Base-by-base conservation (phyloP, 768 basidiomycete genomes). In the Clavulina sp. region DNA sequence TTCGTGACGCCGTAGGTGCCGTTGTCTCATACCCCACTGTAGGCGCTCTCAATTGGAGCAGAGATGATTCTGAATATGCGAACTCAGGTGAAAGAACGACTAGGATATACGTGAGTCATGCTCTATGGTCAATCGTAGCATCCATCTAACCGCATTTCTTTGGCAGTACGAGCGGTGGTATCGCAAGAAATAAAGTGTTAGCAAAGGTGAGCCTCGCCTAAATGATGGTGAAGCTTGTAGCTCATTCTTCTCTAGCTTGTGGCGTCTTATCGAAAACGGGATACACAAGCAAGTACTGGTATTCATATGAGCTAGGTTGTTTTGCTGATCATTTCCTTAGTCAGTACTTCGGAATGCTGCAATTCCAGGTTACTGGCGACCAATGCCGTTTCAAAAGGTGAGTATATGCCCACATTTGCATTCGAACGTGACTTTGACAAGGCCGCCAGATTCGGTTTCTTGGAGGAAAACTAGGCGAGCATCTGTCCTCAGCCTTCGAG, bases 51-150 rank as follows among this genome's bases (percentile, higher is more conserved):
- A 3, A 78, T 96, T 44, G 92, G 80, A 2, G 88, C 89, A 2
- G 86, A 86, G 60, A 61, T 92, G 28, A 91, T 95, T 80, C 65
- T 68, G n/a, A 77, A 73, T 52, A 74, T 84, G 41, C 70, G 91
- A 56, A 68, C 69, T 49, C 76, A 80, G 49, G 77, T 97, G 5
- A 70, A 71, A 49, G 65, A 68, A 24, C 72, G 75, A 58, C 71
- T 97, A 28, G 84, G 88, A 16, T 99, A 99, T 60, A 89, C 87
- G n/a, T 46, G 88, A 82, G 40, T 91, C 87, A 49, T 89, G 58
- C 57, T 81, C 67, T 21, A 32, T 21, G 23, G 19, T 41, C 5
- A 31, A 5, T 48, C 34, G 13, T 44, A 2, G 52, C 28, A 40
- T 38, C 19, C n/a, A 38, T 38, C 36, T 28, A 26, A 13, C 2